Evolutionary conservation across 768 basidiomycete genomes (phyloP), one percentile per base, ranked within the genome.

Genomic region (Russula emetica): DNA sequence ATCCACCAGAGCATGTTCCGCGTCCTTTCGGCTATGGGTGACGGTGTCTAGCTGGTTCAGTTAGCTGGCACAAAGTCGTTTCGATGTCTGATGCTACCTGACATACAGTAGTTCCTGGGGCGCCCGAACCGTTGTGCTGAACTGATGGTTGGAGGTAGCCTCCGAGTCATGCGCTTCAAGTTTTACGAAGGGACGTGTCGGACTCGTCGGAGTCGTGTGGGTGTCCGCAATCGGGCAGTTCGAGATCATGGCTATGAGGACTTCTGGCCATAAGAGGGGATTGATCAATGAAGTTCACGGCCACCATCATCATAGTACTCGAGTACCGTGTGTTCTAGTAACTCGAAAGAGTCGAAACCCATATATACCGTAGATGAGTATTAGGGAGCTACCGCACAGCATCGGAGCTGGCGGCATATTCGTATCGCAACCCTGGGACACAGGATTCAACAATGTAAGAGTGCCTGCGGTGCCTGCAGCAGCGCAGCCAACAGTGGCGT

Each of bases 11-110:
- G 59, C n/a, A 61, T 55, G 32, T 65, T 65, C 32, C 40, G 45
- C n/a, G 42, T 61, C n/a, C 64, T 65, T 20, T 51, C 64, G 11
- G 42, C 42, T 20, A 52, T 65, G 64, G 49, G 8, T 28, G 64
- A 61, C 28, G n/a, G 49, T 22, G n/a, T 40, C 13, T 65, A 51
- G 30, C 16, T 55, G 10, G 20, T 11, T 20, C 38, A 38, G 38
- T 24, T 44, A 50, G 28, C 22, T 54, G 40, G 36, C 11, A 26
- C 24, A n/a, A 16, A 16, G 56, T 16, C 26, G 9, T 47, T 11
- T 55, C 3, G 36, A 13, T 28, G 10, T 55, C 34, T n/a, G 42
- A 28, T 47, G 18, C 24, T 30, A 47, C 7, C 16, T 18, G 54
- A 55, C 30, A n/a, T 28, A 5, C 14, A 20, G 42, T 24, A 28